Evolutionary conservation across 2,329 filamentous ascomycete species (phyloP).

Genomic region (Pyrenophora tritici-repentis): DNA sequence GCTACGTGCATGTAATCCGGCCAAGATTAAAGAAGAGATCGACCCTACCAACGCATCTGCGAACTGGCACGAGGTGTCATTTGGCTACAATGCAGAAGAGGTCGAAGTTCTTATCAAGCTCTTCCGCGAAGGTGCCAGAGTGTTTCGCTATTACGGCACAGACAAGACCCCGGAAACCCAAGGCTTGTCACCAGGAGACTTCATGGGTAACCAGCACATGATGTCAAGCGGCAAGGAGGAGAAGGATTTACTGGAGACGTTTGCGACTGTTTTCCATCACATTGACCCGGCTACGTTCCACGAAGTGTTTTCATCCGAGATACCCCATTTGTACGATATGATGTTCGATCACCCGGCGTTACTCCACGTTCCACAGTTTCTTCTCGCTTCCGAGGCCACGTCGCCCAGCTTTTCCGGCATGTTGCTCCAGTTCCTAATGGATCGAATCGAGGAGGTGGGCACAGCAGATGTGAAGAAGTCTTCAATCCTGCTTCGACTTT

Average conservation of each 20-base stretch:
- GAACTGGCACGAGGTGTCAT: constrained; percentile 95
- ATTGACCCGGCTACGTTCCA: constrained; percentile 98
- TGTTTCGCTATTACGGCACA: constrained; percentile 95
- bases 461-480: constrained; percentile 90
- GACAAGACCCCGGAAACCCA: constrained; percentile 78
- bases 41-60: constrained; percentile 78
- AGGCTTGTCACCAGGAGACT: constrained; percentile 82
- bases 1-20: constrained; percentile 83
- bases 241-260: constrained; percentile 95
- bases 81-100: constrained; percentile 95
- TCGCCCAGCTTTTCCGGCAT: constrained; percentile 98
- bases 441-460: constrained; percentile 91
- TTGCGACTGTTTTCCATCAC: constrained; percentile 97
- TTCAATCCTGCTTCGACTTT: constrained; percentile 87
- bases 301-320: constrained; percentile 97
- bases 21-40: constrained; percentile 60
- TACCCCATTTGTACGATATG: constrained; percentile 94
- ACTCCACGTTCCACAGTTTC: constrained; percentile 95
- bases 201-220: constrained; percentile 94
- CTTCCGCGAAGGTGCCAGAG: constrained; percentile 93
- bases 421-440: constrained; percentile 97
- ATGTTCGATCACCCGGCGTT: constrained; percentile 96
- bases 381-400: constrained; percentile 97
- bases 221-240: constrained; percentile 93
- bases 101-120: constrained; percentile 95